A percentile compares a stretch with the other conserved stretches of the same genome.
Conservation (phyloP, 352 stramenopile species). For the Lagenidium sp. region DNA sequence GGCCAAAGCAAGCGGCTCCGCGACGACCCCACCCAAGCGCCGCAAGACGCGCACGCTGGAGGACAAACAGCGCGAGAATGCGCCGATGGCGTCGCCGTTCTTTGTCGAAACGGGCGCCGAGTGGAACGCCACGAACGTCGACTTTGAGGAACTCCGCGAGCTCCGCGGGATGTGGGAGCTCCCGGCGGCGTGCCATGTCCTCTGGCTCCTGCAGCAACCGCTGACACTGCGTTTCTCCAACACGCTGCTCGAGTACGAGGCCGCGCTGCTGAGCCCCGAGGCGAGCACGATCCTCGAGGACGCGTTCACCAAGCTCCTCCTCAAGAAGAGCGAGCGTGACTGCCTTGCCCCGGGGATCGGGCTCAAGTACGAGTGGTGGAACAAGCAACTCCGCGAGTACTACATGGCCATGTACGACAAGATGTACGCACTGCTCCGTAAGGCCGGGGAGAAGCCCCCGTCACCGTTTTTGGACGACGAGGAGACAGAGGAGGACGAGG, state of each 20-base stretch:
- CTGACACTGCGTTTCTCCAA: conserved; percentile 69
- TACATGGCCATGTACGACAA: conserved; percentile 79
- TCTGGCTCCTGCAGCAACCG: conserved; percentile 77
- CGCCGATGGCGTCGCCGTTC: conserved; percentile 44
- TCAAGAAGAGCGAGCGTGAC: conserved; percentile 76
- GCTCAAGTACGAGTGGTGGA: conserved; percentile 86
- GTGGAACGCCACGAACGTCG: conserved; percentile 59
- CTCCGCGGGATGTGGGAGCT: conserved; percentile 68
- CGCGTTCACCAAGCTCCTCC: conserved; percentile 78
- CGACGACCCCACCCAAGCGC: conserved; percentile 34
- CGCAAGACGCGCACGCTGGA: conserved; percentile 44
- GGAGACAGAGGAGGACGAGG: conserved; percentile 26
- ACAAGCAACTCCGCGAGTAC: conserved; percentile 78
- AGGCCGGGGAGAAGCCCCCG: conserved; percentile 56
- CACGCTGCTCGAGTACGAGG: conserved; percentile 79
- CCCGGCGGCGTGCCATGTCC: conserved; percentile 66
- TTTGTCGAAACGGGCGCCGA: conserved; percentile 60
- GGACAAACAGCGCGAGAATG: conserved; percentile 53
- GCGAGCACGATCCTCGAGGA: conserved; percentile 69
- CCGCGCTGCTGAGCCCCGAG: conserved; percentile 60
- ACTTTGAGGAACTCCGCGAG: conserved; percentile 61
- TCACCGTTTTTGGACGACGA: conserved; percentile 59
- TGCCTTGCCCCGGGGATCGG: conserved; percentile 65
- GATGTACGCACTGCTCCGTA: conserved; percentile 67
- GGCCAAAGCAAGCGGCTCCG: conserved; percentile 7